Evolutionary conservation across 129 eudicot species (phyloP).

Genomic region (Heracleum sosnowskyi): DNA sequence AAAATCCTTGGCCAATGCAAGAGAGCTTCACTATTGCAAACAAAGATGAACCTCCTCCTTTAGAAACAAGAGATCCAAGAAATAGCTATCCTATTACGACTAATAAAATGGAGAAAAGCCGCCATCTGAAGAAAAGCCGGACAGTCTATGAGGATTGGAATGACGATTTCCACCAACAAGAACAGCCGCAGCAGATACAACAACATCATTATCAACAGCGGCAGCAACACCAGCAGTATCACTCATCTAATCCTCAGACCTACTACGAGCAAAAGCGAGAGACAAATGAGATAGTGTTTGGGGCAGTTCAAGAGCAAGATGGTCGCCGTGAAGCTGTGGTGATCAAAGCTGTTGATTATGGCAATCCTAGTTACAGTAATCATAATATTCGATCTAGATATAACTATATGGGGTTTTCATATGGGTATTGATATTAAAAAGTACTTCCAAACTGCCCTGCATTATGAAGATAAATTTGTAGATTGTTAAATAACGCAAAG

Average conservation of each 20-base stretch:
- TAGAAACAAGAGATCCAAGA: slow-evolving; percentile 51
- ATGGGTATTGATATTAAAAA: slow-evolving; percentile 51
- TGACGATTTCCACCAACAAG: slow-evolving; percentile 37
- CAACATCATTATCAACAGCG: slow-evolving; percentile 24
- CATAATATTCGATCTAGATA: slow-evolving; percentile 60
- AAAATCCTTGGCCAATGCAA: slow-evolving; percentile 63
- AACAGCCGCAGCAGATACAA: slow-evolving; percentile 27
- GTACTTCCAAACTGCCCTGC: not conserved
- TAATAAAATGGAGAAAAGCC: slow-evolving; percentile 39
- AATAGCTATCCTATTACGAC: slow-evolving; percentile 32
- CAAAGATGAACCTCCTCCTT: slow-evolving; percentile 65
- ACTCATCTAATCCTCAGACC: slow-evolving; percentile 47
- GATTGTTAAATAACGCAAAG: not conserved
- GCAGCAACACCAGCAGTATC: slow-evolving; percentile 56
- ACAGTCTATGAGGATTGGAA: slow-evolving; percentile 31
- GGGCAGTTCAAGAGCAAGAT: slow-evolving; percentile 95
- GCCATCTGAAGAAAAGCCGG: slow-evolving; percentile 51
- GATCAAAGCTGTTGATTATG: slow-evolving; percentile 77
- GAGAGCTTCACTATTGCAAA: slow-evolving; percentile 62
- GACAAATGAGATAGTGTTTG: slow-evolving; percentile 83
- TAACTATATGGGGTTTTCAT: slow-evolving; percentile 64
- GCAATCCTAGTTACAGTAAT: slow-evolving; percentile 38
- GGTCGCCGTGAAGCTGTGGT: slow-evolving; percentile 71
- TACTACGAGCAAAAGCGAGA: slow-evolving; percentile 51
- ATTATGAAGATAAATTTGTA: slow-evolving; percentile 1